phyloP scores from a whole-genome alignment of 139 green algal genomes.

The Micromonas commoda region DNA sequence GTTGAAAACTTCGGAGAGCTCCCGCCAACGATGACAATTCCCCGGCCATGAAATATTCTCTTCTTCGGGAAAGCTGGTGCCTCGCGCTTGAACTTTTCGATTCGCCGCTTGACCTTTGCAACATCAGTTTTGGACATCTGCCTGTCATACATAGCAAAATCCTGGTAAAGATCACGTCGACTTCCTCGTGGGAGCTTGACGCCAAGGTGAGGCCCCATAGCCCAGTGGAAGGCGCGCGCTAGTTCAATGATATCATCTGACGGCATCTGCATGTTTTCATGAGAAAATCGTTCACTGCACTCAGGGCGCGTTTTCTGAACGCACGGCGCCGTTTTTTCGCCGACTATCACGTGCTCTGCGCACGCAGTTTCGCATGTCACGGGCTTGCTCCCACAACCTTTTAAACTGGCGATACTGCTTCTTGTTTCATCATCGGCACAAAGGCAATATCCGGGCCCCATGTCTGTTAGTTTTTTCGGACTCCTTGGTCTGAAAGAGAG shows the following conservation, averaged over 20 bases:
- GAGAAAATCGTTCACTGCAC: neutral
- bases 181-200: neutral
- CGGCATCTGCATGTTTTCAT: neutral
- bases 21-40: constrained; percentile 24
- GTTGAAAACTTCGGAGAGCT: neutral
- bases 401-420: neutral
- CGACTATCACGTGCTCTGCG: neutral
- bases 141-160: neutral
- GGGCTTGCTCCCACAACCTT: neutral
- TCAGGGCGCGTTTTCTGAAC: neutral
- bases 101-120: neutral
- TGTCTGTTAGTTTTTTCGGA: neutral
- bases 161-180: neutral
- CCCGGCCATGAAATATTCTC: constrained; percentile 4
- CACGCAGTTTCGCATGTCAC: neutral
- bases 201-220: neutral
- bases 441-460: neutral
- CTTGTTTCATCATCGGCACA: neutral
- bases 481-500: too few species aligned
- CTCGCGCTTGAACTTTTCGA: neutral
- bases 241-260: neutral
- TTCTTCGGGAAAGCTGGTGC: neutral
- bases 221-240: neutral
- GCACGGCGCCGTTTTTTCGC: neutral
- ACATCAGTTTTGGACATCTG: neutral